Conservation (phyloP, 2,329 filamentous ascomycete species). For the Cercospora citrullina region DNA sequence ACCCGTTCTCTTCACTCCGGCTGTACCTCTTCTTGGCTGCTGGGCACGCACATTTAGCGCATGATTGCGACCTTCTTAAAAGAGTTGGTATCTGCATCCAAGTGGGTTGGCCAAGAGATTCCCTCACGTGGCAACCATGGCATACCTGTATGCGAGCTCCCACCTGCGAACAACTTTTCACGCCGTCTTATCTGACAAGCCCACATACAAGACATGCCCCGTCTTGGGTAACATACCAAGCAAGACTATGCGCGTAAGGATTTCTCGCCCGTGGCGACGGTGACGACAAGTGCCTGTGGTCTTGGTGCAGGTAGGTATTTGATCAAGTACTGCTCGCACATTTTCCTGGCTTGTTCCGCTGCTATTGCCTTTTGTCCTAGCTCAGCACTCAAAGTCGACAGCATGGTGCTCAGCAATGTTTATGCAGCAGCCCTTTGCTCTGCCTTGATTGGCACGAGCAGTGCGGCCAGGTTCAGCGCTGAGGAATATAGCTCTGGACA, state of each 20-base stretch:
- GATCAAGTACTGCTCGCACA: not conserved
- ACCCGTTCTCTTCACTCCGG: not conserved
- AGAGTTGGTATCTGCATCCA: conserved; percentile 3
- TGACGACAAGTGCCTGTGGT: not conserved
- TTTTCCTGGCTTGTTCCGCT: not conserved
- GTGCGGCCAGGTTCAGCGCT: conserved; percentile 19
- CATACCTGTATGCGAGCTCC: not conserved
- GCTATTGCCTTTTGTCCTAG: not conserved
- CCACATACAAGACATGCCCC: conserved; percentile 3
- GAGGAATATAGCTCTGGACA: conserved; percentile 28
- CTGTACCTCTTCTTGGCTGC: conserved; percentile 6
- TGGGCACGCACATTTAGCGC: conserved; percentile 9
- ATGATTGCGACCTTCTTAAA: conserved; percentile 6
- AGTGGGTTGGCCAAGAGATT: conserved; percentile 6
- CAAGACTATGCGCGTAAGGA: not conserved
- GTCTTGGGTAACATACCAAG: conserved; percentile 12
- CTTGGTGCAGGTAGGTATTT: conserved; percentile 2
- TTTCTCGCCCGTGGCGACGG: not conserved
- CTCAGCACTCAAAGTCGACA: not conserved
- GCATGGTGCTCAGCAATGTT: conserved; percentile 16
- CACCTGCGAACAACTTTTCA: conserved; percentile 2
- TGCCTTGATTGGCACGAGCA: conserved; percentile 14
- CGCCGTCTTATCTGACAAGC: conserved; percentile 6
- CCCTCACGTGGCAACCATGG: conserved; percentile 10
- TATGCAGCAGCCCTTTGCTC: conserved; percentile 19